phyloP scores from a whole-genome alignment of 2,329 filamentous ascomycete genomes.

The Aspergillus latus region DNA sequence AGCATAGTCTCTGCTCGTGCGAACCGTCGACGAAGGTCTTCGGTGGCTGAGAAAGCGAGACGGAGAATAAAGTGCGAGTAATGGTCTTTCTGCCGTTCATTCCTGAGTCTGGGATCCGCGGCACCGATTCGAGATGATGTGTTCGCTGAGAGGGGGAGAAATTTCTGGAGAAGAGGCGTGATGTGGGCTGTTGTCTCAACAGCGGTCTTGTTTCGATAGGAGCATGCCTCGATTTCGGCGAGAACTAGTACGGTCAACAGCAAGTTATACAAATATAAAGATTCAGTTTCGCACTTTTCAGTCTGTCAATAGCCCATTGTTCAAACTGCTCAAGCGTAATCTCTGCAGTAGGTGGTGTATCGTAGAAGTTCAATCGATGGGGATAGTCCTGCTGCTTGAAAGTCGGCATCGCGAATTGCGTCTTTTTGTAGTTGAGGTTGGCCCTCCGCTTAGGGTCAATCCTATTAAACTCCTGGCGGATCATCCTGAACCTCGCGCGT shows the following conservation, averaged over 20 bases:
- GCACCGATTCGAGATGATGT: constrained; percentile 59
- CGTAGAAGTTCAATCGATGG: constrained; percentile 89
- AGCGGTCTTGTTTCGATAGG: constrained; percentile 85
- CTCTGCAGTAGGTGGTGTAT: constrained; percentile 82
- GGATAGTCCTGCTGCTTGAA: constrained; percentile 80
- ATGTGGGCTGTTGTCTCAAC: constrained; percentile 81
- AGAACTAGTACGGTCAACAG: constrained; percentile 30
- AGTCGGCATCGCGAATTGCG: constrained; percentile 75
- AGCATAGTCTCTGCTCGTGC: constrained; percentile 83
- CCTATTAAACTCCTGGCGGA: constrained; percentile 44
- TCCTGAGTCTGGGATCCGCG: constrained; percentile 54
- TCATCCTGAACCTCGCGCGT: constrained; percentile 35
- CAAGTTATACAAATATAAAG: not conserved
- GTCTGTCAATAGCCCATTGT: constrained; percentile 93
- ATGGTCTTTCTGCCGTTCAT: constrained; percentile 89
- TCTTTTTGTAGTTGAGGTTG: constrained; percentile 75
- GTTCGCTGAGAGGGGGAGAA: constrained; percentile 76
- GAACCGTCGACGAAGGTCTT: constrained; percentile 85
- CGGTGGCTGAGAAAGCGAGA: constrained; percentile 86
- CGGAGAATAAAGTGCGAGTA: constrained; percentile 97
- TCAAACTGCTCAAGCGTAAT: constrained; percentile 97
- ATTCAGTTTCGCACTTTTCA: constrained; percentile 62
- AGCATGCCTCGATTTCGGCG: constrained; percentile 75
- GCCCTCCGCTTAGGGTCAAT: constrained; percentile 70
- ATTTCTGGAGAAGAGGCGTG: constrained; percentile 81